A percentile compares a stretch with the other conserved stretches of the same genome.
Conservation (phyloP, 768 basidiomycete genomes). For the Pholiota molesta region DNA sequence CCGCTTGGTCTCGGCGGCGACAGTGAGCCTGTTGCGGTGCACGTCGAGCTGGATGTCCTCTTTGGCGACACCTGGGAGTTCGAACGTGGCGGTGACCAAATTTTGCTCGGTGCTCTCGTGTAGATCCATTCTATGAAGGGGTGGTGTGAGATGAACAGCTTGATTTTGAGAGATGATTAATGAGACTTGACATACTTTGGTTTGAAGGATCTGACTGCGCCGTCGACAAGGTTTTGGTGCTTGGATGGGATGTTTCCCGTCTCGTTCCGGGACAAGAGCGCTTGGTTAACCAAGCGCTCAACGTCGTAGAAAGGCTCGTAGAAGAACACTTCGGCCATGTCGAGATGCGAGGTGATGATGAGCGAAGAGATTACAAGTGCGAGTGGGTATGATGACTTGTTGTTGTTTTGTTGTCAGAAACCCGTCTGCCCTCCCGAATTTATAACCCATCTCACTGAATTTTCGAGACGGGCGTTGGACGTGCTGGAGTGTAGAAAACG, state of each 20-base stretch:
- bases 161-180: background rate
- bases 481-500: background rate
- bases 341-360: background rate
- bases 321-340: conserved; percentile 34
- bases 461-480: background rate
- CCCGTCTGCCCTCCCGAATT: background rate
- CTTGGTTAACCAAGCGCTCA: conserved; percentile 44
- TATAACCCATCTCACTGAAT: background rate
- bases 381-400: background rate
- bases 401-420: background rate
- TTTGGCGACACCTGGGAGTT: conserved; percentile 59
- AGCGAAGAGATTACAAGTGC: background rate
- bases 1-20: conserved; percentile 52
- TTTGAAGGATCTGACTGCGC: conserved; percentile 24
- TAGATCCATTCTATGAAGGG: conserved; percentile 53
- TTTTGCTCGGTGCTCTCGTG: conserved; percentile 53
- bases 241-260: conserved; percentile 12
- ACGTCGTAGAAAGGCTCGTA: conserved; percentile 51
- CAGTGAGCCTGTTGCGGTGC: conserved; percentile 49
- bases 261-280: conserved; percentile 26
- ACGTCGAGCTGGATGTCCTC: conserved; percentile 59
- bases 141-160: background rate
- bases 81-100: conserved; percentile 60
- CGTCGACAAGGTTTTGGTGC: conserved; percentile 11
- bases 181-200: conserved; percentile 32